Percentiles rank a stretch among this genome's conserved stretches.
Conservation (phyloP, 1,284 basidiomycete genomes). For the Papiliotrema terrestris region DNA sequence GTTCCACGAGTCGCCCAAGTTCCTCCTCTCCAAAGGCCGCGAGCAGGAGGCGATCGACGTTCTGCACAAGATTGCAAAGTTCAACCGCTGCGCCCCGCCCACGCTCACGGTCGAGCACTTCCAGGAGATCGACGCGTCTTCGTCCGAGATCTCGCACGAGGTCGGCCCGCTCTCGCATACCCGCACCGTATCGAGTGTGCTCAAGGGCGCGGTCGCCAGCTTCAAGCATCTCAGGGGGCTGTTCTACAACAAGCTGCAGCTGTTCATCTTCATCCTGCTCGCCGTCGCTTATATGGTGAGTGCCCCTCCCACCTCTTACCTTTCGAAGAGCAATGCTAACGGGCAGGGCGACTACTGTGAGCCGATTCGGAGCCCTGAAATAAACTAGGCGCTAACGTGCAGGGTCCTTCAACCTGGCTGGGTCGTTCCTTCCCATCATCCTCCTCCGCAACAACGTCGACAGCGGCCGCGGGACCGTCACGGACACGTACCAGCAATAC, state of each 20-base stretch:
- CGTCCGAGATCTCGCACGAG: conserved; percentile 1
- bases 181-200: not conserved
- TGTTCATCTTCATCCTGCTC: conserved; percentile 42
- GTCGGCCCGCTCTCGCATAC: not conserved
- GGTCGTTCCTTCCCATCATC: conserved; percentile 45
- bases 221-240: conserved; percentile 43
- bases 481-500: conserved; percentile 48
- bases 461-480: conserved; percentile 33
- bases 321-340: not conserved
- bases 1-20: conserved; percentile 73
- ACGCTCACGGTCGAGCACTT: conserved; percentile 47
- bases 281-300: conserved; percentile 38
- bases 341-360: conserved; percentile 1
- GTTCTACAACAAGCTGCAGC: conserved; percentile 41
- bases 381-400: not conserved
- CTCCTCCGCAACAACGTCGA: conserved; percentile 42
- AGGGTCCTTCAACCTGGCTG: conserved; percentile 45
- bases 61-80: conserved; percentile 63
- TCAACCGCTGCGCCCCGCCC: conserved; percentile 55
- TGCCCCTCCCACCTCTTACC: not conserved
- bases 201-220: conserved; percentile 17
- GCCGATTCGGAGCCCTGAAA: not conserved
- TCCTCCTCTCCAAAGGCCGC: conserved; percentile 65
- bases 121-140: conserved; percentile 34
- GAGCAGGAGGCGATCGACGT: conserved; percentile 69